Conservation (phyloP, 2,329 filamentous ascomycete genomes). For the Ampelomyces quisqualis region DNA sequence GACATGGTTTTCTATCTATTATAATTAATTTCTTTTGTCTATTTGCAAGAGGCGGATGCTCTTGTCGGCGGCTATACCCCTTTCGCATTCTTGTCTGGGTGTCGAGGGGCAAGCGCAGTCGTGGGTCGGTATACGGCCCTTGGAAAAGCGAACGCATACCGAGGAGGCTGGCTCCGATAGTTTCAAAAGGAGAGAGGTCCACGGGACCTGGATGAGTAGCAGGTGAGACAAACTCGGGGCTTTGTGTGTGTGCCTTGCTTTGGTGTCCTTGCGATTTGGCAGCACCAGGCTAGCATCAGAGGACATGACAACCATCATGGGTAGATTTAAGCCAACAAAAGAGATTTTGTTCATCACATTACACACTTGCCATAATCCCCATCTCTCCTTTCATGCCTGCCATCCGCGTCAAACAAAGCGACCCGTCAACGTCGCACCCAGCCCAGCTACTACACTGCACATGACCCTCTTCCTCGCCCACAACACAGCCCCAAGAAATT, state of each 20-base stretch:
- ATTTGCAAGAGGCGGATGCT: conserved; percentile 29
- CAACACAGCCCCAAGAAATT: too few species aligned
- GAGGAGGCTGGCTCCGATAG: conserved; percentile 14
- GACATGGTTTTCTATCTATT: conserved; percentile 25
- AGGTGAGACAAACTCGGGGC: conserved; percentile 13
- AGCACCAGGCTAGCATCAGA: conserved; percentile 1
- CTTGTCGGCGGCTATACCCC: conserved; percentile 39
- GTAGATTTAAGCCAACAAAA: conserved; percentile 5
- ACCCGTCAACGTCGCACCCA: too few species aligned
- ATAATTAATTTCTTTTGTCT: conserved; percentile 16
- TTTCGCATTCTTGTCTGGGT: conserved; percentile 21
- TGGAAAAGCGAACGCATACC: conserved; percentile 7
- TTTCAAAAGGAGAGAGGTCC: conserved; percentile 22
- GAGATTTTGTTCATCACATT: conserved; percentile 3
- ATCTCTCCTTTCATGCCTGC: not conserved
- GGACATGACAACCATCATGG: not conserved
- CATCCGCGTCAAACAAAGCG: too few species aligned
- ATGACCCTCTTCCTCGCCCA: too few species aligned
- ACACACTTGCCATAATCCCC: conserved; percentile 1
- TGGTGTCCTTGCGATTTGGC: too few species aligned
- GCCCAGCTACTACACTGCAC: too few species aligned
- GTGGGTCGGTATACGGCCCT: conserved; percentile 20
- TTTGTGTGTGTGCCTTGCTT: conserved; percentile 9
- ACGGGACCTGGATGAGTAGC: conserved; percentile 16
- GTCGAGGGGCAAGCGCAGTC: conserved; percentile 35